Evolutionary conservation across 495 filamentous ascomycete species (phyloP), one percentile per base, ranked within the genome.

Genomic region (Penicillium roqueforti): DNA sequence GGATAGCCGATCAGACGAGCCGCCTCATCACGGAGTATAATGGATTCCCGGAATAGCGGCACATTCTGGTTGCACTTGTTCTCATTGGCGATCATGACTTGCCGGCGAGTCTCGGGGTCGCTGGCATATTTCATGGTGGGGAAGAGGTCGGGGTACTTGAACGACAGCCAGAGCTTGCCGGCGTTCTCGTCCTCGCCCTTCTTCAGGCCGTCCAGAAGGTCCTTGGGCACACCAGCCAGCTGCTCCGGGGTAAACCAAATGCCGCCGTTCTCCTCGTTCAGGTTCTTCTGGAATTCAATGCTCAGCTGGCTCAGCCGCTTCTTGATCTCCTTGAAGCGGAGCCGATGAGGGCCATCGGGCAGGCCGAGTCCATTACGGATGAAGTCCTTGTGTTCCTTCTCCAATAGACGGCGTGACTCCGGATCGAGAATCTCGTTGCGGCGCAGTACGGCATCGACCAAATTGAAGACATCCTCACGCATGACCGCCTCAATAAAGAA

Each of bases 1-100:
- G 86, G 87, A 69, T 96, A 98, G 6, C 91, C 92, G 22, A 98
- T 76, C 36, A 98, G 74, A 46, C 95, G 84, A 31, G 95, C 93
- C 20, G 87, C 89, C 72, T 98, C 95, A 60, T 98, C 93, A 16
- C 95, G 87, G 52, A 97, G 79, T 14, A 92, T 68, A 42, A 98
- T 81, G 2, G 91, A 82, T 69, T 97, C 93, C 51, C 79, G 82
- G 79, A 98, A 97, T 16, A 98, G 75, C 0, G 86, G 81, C 6
- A 85, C 81, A 62, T 98, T 98, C 64, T 88, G 73, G 63, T 92
- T 92, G 72, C 84, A 89, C 83, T 89, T 88, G 72, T 91, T 91
- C 72, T 86, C 84, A 58, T 87, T 85, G 44, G 72, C 74, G 38
- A 86, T 73, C 62, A 79, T 80, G 11, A 86, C 68, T 56, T 74